phyloP scores from a whole-genome alignment of 352 stramenopile genomes.

The Globisporangium alternatum region DNA sequence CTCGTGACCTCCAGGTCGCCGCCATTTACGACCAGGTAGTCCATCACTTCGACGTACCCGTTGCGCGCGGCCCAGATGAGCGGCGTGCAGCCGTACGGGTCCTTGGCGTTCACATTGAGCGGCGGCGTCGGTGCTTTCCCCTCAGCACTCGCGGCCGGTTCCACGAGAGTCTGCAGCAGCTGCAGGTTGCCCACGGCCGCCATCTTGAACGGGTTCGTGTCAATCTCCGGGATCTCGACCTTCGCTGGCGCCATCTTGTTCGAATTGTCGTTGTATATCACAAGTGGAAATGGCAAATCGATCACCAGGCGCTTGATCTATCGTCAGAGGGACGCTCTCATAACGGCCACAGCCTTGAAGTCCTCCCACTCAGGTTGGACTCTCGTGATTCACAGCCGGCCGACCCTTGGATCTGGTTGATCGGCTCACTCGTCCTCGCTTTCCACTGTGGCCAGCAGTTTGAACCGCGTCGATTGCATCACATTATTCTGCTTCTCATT shows the following conservation, averaged over 20 bases:
- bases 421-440: constrained; percentile 1
- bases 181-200: constrained; percentile 73
- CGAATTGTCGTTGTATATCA: not conserved
- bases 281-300: not conserved
- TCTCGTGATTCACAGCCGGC: not conserved
- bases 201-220: constrained; percentile 87
- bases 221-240: constrained; percentile 73
- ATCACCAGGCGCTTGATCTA: not conserved
- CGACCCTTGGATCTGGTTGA: not conserved
- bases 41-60: constrained; percentile 76
- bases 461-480: not conserved
- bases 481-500: not conserved
- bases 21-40: constrained; percentile 67
- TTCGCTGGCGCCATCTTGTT: constrained; percentile 31
- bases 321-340: not conserved
- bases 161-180: constrained; percentile 66
- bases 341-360: not conserved
- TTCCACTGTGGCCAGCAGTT: not conserved
- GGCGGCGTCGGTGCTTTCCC: constrained; percentile 38
- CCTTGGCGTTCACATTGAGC: constrained; percentile 77
- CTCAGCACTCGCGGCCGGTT: constrained; percentile 37
- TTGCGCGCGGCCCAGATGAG: constrained; percentile 83
- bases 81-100: constrained; percentile 76
- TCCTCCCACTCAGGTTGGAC: not conserved
- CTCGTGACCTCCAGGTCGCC: constrained; percentile 65